Percentiles rank a stretch among this genome's conserved stretches.
Evolutionary conservation across 2,329 filamentous ascomycete species (phyloP).

Genomic region (Trichothecium roseum): DNA sequence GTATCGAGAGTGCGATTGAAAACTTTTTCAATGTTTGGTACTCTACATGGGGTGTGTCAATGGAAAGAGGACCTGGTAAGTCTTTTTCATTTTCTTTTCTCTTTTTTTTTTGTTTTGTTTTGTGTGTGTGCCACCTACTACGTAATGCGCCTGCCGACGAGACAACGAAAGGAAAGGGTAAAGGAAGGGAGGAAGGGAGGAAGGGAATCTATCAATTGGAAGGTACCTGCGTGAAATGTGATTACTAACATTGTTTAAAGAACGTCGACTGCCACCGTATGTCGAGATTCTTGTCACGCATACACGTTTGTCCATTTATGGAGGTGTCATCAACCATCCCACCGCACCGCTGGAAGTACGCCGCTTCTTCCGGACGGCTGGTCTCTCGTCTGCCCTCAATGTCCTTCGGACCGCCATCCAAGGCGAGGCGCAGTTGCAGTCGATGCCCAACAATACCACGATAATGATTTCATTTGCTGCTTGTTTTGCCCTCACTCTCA

Average conservation of each 20-base stretch:
- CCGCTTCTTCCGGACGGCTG: constrained; percentile 61
- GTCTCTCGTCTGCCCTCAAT: constrained; percentile 62
- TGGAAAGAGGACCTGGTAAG: constrained; percentile 41
- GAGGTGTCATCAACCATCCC: constrained; percentile 64
- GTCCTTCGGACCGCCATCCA: constrained; percentile 66
- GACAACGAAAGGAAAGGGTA: too few species aligned
- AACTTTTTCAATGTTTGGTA: constrained; percentile 58
- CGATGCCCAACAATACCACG: constrained; percentile 70
- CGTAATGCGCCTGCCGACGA: too few species aligned
- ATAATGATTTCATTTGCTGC: constrained; percentile 72
- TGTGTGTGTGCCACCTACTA: too few species aligned
- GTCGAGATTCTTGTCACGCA: constrained; percentile 67
- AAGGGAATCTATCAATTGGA: too few species aligned
- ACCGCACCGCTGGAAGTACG: constrained; percentile 61
- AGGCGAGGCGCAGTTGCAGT: constrained; percentile 57
- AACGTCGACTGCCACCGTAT: constrained; percentile 54
- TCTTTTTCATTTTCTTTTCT: constrained; percentile 5
- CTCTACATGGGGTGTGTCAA: constrained; percentile 48
- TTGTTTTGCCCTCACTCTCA: constrained; percentile 56
- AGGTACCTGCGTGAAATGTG: too few species aligned
- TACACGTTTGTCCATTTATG: constrained; percentile 64
- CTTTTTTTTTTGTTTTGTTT: too few species aligned
- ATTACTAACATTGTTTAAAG: constrained; percentile 13
- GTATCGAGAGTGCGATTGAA: constrained; percentile 50
- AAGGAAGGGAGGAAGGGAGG: too few species aligned